Percentiles rank a stretch among this genome's conserved stretches.
These are phyloP conservation scores for Eucalyptus decipiens DNA, from an alignment of 345 rosid species.

Conservation along the genomic window DNA sequence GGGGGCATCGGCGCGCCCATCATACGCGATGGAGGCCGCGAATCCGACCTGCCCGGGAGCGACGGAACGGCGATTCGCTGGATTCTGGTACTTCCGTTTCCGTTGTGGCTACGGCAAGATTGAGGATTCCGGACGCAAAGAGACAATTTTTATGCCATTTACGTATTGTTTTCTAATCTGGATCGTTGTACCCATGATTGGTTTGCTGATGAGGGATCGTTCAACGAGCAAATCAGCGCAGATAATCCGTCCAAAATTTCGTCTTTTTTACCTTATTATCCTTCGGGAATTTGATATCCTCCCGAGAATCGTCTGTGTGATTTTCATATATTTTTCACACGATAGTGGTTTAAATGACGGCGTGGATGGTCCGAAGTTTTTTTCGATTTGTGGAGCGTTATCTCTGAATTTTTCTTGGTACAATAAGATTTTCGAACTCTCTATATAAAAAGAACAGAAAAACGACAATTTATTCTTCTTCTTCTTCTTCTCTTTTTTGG, in stretches of 20 bases:
- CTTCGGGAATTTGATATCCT: background rate
- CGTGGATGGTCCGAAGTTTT: background rate
- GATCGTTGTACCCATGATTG: background rate
- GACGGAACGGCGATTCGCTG: background rate
- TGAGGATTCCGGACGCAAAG: background rate
- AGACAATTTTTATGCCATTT: background rate
- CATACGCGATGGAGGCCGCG: background rate
- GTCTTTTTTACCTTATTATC: background rate
- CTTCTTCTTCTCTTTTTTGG: background rate
- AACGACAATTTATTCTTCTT: background rate
- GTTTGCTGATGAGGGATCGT: background rate
- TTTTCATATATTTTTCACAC: background rate
- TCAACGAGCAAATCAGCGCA: background rate
- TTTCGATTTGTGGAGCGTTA: background rate
- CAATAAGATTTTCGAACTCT: background rate
- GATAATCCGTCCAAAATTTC: background rate
- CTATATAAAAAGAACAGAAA: background rate
- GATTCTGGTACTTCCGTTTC: background rate
- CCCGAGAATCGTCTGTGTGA: background rate
- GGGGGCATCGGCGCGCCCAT: background rate
- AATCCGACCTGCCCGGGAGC: background rate
- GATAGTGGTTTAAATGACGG: background rate
- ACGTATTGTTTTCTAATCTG: background rate
- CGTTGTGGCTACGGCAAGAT: background rate
- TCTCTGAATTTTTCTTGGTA: background rate